These are phyloP conservation scores for Aspergillus sp. DNA, from an alignment of 2,329 filamentous ascomycete species.

Conservation along the genomic window DNA sequence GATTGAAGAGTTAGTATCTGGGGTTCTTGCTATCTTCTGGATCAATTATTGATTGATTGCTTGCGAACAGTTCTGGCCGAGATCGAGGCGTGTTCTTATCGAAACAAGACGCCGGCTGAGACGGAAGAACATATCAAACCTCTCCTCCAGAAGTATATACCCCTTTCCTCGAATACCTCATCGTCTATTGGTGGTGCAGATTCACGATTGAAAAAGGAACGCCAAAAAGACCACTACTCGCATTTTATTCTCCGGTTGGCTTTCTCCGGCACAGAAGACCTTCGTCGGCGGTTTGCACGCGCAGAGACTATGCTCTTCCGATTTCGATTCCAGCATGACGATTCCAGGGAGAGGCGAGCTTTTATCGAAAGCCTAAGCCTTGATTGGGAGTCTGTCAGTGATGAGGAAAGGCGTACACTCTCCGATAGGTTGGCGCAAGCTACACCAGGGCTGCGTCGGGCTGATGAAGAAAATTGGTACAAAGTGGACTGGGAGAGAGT, in stretches of 20 bases:
- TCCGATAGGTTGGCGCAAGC: constrained; percentile 54
- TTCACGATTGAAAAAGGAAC: constrained; percentile 56
- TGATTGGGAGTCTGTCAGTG: constrained; percentile 73
- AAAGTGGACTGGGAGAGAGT: constrained; percentile 95
- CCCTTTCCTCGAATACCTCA: constrained; percentile 68
- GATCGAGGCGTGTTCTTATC: constrained; percentile 87
- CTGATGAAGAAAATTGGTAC: constrained; percentile 82
- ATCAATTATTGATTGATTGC: neutral
- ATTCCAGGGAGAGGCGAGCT: constrained; percentile 59
- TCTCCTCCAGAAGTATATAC: constrained; percentile 78
- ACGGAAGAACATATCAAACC: constrained; percentile 76
- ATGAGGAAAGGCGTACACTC: constrained; percentile 68
- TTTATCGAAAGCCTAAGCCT: constrained; percentile 73
- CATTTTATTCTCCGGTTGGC: constrained; percentile 94
- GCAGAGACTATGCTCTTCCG: constrained; percentile 86
- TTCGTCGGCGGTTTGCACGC: constrained; percentile 74
- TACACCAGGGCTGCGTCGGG: constrained; percentile 40
- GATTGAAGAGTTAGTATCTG: constrained; percentile 59
- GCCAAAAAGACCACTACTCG: constrained; percentile 93
- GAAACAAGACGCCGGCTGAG: constrained; percentile 77
- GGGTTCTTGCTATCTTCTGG: neutral
- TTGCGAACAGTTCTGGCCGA: constrained; percentile 30
- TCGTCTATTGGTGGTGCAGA: constrained; percentile 43
- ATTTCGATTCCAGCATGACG: constrained; percentile 70
- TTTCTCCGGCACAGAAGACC: constrained; percentile 83